phyloP scores from a whole-genome alignment of 768 basidiomycete genomes.

The Phylloporus sp. region DNA sequence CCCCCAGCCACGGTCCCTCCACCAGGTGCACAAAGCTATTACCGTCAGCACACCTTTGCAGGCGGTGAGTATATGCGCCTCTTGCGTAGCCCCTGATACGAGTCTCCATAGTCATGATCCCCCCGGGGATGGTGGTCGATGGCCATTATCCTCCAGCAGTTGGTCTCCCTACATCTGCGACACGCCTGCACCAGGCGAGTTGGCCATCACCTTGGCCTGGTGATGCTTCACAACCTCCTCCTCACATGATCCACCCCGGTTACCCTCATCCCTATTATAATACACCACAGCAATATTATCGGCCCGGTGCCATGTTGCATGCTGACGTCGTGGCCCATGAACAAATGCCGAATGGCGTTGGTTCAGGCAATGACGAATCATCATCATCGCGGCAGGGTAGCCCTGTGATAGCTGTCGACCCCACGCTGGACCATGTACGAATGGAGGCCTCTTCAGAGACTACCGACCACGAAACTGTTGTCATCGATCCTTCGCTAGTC shows the following conservation, averaged over 20 bases:
- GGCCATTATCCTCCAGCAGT: constrained; percentile 39
- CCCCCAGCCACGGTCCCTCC: constrained; percentile 34
- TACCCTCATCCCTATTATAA: constrained; percentile 37
- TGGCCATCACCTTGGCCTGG: constrained; percentile 38
- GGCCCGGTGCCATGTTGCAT: constrained; percentile 30
- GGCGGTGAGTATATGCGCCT: constrained; percentile 32
- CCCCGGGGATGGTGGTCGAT: constrained; percentile 41
- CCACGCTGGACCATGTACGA: constrained; percentile 14
- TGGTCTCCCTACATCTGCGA: constrained; percentile 52
- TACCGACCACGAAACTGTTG: constrained; percentile 17
- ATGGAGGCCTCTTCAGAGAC: constrained; percentile 12
- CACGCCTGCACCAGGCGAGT: constrained; percentile 41
- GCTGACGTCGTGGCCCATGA: constrained; percentile 14
- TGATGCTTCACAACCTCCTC: constrained; percentile 37
- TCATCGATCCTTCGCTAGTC: constrained; percentile 40
- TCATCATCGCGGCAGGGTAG: constrained; percentile 27
- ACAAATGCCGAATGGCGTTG: constrained; percentile 23
- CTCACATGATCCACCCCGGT: constrained; percentile 32
- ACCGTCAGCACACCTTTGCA: constrained; percentile 57
- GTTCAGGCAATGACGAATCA: constrained; percentile 23
- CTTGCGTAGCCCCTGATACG: neutral
- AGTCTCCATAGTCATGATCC: constrained; percentile 37
- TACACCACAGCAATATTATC: constrained; percentile 46
- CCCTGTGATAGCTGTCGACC: constrained; percentile 25
- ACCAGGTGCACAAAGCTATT: constrained; percentile 52